Conservation (phyloP, 169 alveolate genomes). For the Neospora caninum region DNA sequence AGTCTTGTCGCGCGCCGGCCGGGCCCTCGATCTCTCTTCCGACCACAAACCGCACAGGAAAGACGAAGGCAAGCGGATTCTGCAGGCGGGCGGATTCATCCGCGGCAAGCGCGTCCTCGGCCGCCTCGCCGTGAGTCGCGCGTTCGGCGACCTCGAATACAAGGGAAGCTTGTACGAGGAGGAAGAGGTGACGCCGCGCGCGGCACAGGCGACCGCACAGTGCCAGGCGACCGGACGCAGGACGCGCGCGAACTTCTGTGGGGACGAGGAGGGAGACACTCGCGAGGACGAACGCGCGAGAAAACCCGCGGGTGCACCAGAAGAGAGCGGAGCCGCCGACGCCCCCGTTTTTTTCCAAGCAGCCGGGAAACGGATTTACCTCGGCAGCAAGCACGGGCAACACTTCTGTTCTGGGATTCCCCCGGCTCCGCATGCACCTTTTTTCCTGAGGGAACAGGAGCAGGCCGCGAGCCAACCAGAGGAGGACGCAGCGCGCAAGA, state of each 20-base stretch:
- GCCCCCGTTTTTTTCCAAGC: background rate
- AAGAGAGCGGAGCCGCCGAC: background rate
- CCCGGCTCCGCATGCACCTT: background rate
- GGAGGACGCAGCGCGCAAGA: no score
- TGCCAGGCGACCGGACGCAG: no score
- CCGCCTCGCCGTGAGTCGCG: slow-evolving; percentile 94
- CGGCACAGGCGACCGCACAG: no score
- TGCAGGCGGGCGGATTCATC: slow-evolving; percentile 95
- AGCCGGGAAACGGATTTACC: background rate
- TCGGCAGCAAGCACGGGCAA: background rate
- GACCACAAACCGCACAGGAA: slow-evolving; percentile 95
- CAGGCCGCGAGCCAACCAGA: background rate
- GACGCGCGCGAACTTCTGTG: no score
- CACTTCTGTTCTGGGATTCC: no score
- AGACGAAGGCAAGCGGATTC: slow-evolving; percentile 91
- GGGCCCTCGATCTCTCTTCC: slow-evolving; percentile 90
- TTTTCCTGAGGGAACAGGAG: background rate
- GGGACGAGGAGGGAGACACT: background rate
- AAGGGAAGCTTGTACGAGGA: slow-evolving; percentile 70
- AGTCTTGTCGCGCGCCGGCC: slow-evolving; percentile 88
- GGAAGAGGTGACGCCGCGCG: background rate
- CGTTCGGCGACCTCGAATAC: slow-evolving; percentile 96
- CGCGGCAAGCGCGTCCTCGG: slow-evolving; percentile 96
- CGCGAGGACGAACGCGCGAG: background rate
- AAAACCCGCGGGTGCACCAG: background rate